These are phyloP conservation scores for Neofusicoccum sp. DNA, from an alignment of 2,329 filamentous ascomycete species.

Conservation along the genomic window DNA sequence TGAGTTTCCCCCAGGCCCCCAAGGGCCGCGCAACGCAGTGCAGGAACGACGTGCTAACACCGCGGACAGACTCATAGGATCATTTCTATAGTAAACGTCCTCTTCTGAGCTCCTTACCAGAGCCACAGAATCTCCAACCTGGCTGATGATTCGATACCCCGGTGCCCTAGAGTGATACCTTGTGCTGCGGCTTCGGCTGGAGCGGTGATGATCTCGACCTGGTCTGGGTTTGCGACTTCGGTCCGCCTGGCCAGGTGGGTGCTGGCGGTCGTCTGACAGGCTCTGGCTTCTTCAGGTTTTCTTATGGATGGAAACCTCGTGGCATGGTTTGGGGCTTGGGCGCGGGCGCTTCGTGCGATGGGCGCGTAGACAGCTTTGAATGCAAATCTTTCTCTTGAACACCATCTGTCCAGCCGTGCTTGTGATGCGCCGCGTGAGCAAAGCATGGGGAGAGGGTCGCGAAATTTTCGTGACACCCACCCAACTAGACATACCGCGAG, in stretches of 20 bases:
- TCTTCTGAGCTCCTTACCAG: slow-evolving; percentile 86
- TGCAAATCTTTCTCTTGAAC: too few relatives aligned
- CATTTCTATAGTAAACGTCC: slow-evolving; percentile 98
- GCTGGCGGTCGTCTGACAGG: slow-evolving; percentile 84
- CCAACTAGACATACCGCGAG: too few relatives aligned
- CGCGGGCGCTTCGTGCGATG: neutral
- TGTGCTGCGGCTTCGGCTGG: slow-evolving; percentile 69
- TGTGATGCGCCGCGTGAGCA: too few relatives aligned
- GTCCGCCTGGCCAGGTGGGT: slow-evolving; percentile 72
- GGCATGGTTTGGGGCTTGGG: neutral
- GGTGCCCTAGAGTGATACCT: slow-evolving; percentile 82
- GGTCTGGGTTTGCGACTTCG: slow-evolving; percentile 66
- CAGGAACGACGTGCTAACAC: neutral
- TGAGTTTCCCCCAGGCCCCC: too few relatives aligned
- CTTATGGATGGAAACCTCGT: neutral
- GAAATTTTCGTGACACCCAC: too few relatives aligned
- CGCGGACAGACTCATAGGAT: slow-evolving; percentile 58
- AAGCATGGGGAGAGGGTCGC: too few relatives aligned
- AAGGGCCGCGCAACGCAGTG: too few relatives aligned
- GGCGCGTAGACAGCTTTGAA: neutral
- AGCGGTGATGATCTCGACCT: slow-evolving; percentile 95
- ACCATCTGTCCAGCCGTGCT: too few relatives aligned
- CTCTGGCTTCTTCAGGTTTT: slow-evolving; percentile 30
- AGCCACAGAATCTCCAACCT: slow-evolving; percentile 88
- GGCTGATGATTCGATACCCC: slow-evolving; percentile 85